A percentile compares a stretch with the other conserved stretches of the same genome.
These are phyloP conservation scores for Avena atlantica DNA, from an alignment of 176 grass and related monocot species.

Conservation along the genomic window DNA sequence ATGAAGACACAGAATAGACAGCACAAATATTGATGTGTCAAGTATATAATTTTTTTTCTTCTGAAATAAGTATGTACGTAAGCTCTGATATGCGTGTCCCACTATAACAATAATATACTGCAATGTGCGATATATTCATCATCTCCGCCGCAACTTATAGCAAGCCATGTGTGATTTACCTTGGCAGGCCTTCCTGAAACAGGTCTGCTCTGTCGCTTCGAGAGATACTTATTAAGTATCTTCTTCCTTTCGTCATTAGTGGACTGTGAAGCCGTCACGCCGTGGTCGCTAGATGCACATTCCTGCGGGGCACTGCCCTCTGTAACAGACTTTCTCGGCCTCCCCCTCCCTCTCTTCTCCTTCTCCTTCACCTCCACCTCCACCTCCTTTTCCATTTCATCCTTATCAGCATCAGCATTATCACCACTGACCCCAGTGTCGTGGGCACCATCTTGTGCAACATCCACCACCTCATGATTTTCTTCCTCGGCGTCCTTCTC, in stretches of 20 bases:
- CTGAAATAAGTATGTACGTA: neutral
- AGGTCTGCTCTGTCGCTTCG: constrained; percentile 66
- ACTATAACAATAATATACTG: neutral
- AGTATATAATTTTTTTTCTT: neutral
- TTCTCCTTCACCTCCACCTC: constrained; percentile 57
- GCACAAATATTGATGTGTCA: neutral
- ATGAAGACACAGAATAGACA: neutral
- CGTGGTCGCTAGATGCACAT: constrained; percentile 44
- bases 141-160: neutral
- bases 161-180: constrained; percentile 50
- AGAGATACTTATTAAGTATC: constrained; percentile 73
- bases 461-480: neutral
- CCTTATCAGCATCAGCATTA: neutral
- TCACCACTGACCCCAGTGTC: neutral
- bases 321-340: constrained; percentile 50
- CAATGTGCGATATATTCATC: neutral
- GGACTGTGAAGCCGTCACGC: constrained; percentile 55
- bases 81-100: neutral
- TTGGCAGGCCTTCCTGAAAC: constrained; percentile 54
- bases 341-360: constrained; percentile 61
- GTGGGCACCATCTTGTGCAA: neutral
- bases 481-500: constrained; percentile 40
- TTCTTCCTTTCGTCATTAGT: constrained; percentile 77
- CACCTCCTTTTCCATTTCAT: constrained; percentile 46
- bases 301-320: constrained; percentile 43